A percentile compares a stretch with the other conserved stretches of the same genome.
phyloP scores from a whole-genome alignment of 2,329 filamentous ascomycete species.

The Nothopassalora personata region DNA sequence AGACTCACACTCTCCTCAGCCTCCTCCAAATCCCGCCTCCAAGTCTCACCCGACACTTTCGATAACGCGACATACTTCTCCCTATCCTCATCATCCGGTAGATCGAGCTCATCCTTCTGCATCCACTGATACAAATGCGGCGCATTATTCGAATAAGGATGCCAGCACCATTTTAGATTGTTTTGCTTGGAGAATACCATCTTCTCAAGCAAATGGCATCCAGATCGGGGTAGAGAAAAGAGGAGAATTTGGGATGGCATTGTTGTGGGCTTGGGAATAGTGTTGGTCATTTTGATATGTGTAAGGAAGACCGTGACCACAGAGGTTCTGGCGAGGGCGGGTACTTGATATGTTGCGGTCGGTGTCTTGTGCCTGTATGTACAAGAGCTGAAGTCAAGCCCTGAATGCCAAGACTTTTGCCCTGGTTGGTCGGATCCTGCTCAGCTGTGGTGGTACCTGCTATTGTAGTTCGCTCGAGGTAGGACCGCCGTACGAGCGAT shows the following conservation, averaged over 20 bases:
- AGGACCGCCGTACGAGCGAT: no score
- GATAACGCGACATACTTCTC: not conserved
- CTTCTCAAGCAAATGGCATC: slow-evolving; percentile 2
- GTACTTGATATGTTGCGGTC: no score
- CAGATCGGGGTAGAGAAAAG: slow-evolving; percentile 3
- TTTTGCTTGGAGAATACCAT: slow-evolving; percentile 3
- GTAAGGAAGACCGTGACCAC: no score
- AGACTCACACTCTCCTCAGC: not conserved
- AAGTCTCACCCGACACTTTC: not conserved
- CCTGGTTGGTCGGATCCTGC: no score
- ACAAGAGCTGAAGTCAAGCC: no score
- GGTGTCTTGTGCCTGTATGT: no score
- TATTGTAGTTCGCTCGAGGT: no score
- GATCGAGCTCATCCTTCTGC: not conserved
- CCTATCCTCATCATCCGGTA: not conserved
- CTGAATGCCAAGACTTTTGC: no score
- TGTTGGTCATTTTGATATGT: not conserved
- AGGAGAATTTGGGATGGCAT: slow-evolving; percentile 3
- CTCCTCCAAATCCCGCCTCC: not conserved
- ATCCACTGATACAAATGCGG: not conserved
- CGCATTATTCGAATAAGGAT: not conserved
- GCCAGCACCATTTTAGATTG: slow-evolving; percentile 1
- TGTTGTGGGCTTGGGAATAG: not conserved
- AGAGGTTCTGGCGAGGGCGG: no score
- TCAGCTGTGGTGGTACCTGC: no score